A percentile compares a stretch with the other conserved stretches of the same genome.
phyloP scores from a whole-genome alignment of 1,139 yeast species.

The Suzukiozyma palmioleophila region DNA sequence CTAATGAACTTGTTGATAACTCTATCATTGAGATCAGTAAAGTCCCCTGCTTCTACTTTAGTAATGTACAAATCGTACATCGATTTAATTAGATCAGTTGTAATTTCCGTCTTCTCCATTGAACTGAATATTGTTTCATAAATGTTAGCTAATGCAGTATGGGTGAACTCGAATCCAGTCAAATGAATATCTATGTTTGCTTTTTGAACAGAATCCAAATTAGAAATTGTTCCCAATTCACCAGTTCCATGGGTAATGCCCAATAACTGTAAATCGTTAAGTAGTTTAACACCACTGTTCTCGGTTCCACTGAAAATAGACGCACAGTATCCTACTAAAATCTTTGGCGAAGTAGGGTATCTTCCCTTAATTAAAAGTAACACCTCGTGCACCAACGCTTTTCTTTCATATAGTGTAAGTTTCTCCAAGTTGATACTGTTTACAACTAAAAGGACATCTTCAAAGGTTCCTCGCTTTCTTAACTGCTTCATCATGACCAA shows the following conservation, averaged over 20 bases:
- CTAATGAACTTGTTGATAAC: conserved; percentile 27
- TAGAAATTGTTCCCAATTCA: conserved; percentile 9
- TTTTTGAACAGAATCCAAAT: conserved; percentile 15
- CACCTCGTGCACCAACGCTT: conserved; percentile 25
- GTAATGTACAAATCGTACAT: conserved; percentile 19
- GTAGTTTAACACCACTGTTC: conserved; percentile 14
- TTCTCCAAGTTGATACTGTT: conserved; percentile 26
- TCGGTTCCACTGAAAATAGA: conserved; percentile 19
- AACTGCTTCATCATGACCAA: conserved; percentile 25
- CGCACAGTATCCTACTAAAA: conserved; percentile 35
- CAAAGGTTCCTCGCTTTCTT: conserved; percentile 23
- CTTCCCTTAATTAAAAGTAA: conserved; percentile 27
- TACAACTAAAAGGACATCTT: conserved; percentile 34
- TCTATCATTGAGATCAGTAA: conserved; percentile 17
- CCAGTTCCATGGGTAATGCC: conserved; percentile 19
- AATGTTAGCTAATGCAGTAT: conserved; percentile 21
- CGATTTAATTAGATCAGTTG: conserved; percentile 15
- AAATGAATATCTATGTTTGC: conserved; percentile 32
- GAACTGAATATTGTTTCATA: conserved; percentile 24
- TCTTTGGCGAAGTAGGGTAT: conserved; percentile 30
- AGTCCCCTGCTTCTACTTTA: neutral
- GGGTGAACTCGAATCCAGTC: conserved; percentile 20
- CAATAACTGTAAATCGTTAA: conserved; percentile 24
- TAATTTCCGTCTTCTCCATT: conserved; percentile 9
- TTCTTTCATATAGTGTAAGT: conserved; percentile 16